Evolutionary conservation across 2,329 filamentous ascomycete genomes (phyloP), one percentile per base, ranked within the genome.

Genomic region (Grosmannia serpens): DNA sequence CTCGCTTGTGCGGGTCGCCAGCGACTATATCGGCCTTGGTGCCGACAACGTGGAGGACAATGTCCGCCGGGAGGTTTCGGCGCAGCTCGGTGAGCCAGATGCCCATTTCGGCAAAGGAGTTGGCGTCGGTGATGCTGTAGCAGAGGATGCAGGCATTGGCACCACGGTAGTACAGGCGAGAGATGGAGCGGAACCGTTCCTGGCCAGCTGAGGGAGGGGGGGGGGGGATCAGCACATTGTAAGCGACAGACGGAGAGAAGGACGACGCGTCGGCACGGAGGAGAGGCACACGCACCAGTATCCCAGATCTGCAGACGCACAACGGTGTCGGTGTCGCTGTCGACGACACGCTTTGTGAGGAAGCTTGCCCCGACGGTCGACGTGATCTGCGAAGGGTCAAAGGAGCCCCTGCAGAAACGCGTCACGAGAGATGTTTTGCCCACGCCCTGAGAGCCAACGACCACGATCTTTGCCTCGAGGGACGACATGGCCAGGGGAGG

Each of bases 231-330:
- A 35, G 29, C 29, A 49, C 17, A 44, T 44, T 17, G 17, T 8
- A 47, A 20, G 13, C 7, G 17, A 1, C 17, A 41, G 11, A 41
- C 15, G 1, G 38, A 17, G 20, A 41, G 3, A n/a, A 20, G 20
- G 46, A 44, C 9, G 27, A 15, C 26, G 51, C 10, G 46, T 57
- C 15, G 11, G 44, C 26, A 35, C 8, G 35, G 10, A 46, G 50
- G 15, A n/a, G 29, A 22, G 10, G 27, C 15, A 41, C 4, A 59
- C 56, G 1, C 70, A 83, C 81, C 90, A 38, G 91, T 96, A 70
- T 96, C 91, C 91, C 91, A 96, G 65, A 96, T 95, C 69, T 96
- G 91, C 44, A 96, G 78, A n/a, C 91, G 84, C 41, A 96, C 90
- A 27, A 88, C 79, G 1, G 90, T 94, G 66, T 92, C 89, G 26